Percentiles rank a stretch among this genome's conserved stretches.
phyloP scores from a whole-genome alignment of 768 basidiomycete species.

The Mycena crocata region DNA sequence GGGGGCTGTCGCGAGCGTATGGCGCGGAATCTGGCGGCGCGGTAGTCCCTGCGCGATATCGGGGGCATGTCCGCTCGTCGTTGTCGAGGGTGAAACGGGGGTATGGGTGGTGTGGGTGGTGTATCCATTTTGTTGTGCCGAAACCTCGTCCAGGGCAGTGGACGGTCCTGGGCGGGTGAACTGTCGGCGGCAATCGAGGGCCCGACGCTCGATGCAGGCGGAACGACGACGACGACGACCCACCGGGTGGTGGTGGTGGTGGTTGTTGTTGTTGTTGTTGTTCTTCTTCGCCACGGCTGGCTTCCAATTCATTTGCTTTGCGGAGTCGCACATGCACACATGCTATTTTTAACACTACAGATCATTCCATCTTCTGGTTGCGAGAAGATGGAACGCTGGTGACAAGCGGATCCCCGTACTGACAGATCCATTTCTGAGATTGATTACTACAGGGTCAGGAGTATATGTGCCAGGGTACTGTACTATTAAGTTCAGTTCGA shows the following conservation, averaged over 20 bases:
- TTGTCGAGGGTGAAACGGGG: constrained; percentile 3
- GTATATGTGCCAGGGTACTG: too few species aligned
- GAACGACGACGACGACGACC: constrained; percentile 11
- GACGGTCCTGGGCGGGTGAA: constrained; percentile 19
- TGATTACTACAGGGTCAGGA: too few species aligned
- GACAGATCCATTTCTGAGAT: too few species aligned
- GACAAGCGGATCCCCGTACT: too few species aligned
- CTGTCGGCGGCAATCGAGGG: constrained; percentile 14
- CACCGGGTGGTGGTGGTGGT: constrained; percentile 15
- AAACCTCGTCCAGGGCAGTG: constrained; percentile 23
- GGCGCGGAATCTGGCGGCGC: constrained; percentile 12
- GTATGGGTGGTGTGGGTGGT: not conserved
- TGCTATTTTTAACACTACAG: too few species aligned
- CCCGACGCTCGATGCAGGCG: constrained; percentile 16
- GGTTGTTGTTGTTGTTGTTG: constrained; percentile 23
- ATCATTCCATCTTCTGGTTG: too few species aligned
- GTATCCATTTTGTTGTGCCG: not conserved
- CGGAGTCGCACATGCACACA: too few species aligned
- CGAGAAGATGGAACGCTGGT: too few species aligned
- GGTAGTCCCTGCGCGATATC: not conserved
- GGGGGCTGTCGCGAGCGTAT: constrained; percentile 1
- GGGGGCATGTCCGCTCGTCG: constrained; percentile 7
- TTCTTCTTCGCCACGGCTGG: too few species aligned
- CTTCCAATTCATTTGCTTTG: too few species aligned
- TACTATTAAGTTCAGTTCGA: too few species aligned